Evolutionary conservation across 2,329 filamentous ascomycete species (phyloP).

Genomic region (Botrytis galanthina): DNA sequence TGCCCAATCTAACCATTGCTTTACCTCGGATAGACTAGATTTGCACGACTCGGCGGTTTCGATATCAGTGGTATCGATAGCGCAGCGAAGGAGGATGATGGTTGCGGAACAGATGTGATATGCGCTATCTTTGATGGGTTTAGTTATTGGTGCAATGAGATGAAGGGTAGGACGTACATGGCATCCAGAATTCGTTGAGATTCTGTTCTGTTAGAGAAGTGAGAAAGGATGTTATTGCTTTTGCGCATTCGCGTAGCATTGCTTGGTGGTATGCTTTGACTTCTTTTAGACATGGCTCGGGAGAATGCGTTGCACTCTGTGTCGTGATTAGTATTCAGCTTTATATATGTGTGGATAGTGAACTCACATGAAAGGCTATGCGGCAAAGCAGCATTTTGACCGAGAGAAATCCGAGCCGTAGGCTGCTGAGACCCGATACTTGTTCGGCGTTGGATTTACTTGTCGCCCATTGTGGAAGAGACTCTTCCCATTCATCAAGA

Average conservation of each 20-base stretch:
- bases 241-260: conserved; percentile 32
- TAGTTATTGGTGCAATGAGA: neutral
- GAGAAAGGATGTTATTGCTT: conserved; percentile 29
- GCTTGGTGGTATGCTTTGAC: conserved; percentile 24
- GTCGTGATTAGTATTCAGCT: neutral
- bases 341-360: neutral
- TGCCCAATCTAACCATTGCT: conserved; percentile 23
- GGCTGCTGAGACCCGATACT: neutral
- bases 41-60: conserved; percentile 21
- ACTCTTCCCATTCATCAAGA: conserved; percentile 2
- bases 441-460: neutral
- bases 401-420: neutral
- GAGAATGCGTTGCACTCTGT: neutral
- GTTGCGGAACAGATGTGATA: conserved; percentile 36
- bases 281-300: conserved; percentile 21
- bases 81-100: conserved; percentile 28
- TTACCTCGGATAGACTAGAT: conserved; percentile 17
- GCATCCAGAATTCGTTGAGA: conserved; percentile 11
- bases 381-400: conserved; percentile 3
- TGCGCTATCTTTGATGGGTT: conserved; percentile 29
- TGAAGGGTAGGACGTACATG: neutral
- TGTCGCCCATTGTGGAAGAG: neutral
- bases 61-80: conserved; percentile 26
- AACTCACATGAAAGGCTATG: neutral
- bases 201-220: neutral